Base-by-base conservation (phyloP, 1,284 basidiomycete genomes). In the Ustilago trichophora region DNA sequence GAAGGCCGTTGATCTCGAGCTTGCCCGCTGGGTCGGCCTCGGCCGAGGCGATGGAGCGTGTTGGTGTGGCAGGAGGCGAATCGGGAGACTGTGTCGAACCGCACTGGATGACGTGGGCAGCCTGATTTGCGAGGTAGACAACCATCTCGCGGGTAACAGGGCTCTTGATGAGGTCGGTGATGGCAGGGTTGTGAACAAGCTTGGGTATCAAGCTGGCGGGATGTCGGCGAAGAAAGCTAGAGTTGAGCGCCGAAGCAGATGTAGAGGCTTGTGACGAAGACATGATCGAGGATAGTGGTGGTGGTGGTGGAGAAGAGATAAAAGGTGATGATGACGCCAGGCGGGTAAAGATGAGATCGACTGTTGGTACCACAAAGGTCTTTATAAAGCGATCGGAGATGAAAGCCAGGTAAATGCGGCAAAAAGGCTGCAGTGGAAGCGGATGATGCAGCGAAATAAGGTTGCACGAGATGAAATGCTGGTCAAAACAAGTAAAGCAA, bases 1-100 rank as follows among this genome's bases (percentile, higher is more conserved):
- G 90, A n/a, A 92, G 84, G 16, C 75, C 76, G 52, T 76, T 69
- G 63, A 76, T 43, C 62, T 75, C 74, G 43, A 68, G 91, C 65
- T 75, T 75, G 45, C 74, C 76, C 16, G 76, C 72, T 13, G 72
- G 72, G 53, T 78, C 76, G 22, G 67, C 68, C 53, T 73, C 67
- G 9, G 70, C 75, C n/a, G 54, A 51, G 19, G 64, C 75, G 35
- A 76, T 49, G 38, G 73, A 73, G 29, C 62, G 69, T n/a, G 68
- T 67, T 19, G 76, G 75, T 22, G 76, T 73, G n/a, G 72, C 48
- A 11, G 76, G 76, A 11, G 76, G 76, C 4, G 76, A 68, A 57
- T 62, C 64, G 25, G 69, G 57, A 15, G 66, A 52, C 29, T 68
- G 60, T 38, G 73, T 53, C 6, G 76, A 66, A 19, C 69, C 69